Percentiles rank a stretch among this genome's conserved stretches.
Evolutionary conservation across 371 early-diverging fungal species (phyloP).

Genomic region (Rhizopus sp.): DNA sequence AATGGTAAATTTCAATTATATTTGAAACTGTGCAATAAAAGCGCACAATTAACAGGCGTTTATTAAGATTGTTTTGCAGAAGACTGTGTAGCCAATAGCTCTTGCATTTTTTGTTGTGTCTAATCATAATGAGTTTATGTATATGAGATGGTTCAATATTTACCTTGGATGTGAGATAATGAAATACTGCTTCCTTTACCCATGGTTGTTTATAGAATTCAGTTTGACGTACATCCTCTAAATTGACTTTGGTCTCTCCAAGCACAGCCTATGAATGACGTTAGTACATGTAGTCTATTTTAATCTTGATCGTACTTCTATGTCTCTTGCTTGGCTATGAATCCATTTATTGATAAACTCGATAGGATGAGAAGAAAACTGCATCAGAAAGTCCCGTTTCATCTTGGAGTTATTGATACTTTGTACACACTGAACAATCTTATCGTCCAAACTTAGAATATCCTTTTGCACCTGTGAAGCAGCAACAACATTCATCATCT

Average conservation of each 20-base stretch:
- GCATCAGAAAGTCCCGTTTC: conserved; percentile 90
- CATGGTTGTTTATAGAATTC: conserved; percentile 86
- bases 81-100: conserved; percentile 40
- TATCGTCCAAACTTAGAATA: conserved; percentile 62
- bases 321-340: conserved; percentile 86
- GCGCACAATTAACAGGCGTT: no score
- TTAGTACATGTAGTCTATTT: neutral
- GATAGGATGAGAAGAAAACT: conserved; percentile 84
- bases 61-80: neutral
- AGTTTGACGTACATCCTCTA: conserved; percentile 80
- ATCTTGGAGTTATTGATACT: conserved; percentile 82
- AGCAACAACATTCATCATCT: conserved; percentile 48
- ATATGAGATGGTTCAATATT: neutral
- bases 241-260: conserved; percentile 82
- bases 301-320: conserved; percentile 62
- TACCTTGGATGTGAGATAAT: conserved; percentile 76
- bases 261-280: conserved; percentile 53
- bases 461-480: conserved; percentile 55
- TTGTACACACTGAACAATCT: conserved; percentile 73
- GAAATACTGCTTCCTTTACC: conserved; percentile 91
- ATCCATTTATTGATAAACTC: conserved; percentile 92
- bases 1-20: no score
- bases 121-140: conserved; percentile 2
- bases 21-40: no score
- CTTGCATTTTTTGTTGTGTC: conserved; percentile 56